Evolutionary conservation across 2,329 filamentous ascomycete genomes (phyloP).

Genomic region (Paecilomyces dactylethromorphus): DNA sequence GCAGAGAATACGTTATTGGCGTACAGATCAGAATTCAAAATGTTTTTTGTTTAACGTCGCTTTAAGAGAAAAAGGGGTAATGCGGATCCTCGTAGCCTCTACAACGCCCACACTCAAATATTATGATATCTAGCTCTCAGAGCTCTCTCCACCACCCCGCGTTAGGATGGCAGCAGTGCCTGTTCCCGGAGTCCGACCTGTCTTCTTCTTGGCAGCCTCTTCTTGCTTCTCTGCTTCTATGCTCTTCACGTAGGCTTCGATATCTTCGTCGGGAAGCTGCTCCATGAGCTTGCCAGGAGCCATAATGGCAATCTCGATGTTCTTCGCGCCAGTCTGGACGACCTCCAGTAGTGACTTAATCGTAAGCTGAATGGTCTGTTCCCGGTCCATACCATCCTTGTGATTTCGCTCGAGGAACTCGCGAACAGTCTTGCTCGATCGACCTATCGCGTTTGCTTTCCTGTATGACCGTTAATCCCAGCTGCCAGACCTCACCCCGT

Average conservation of each 20-base stretch:
- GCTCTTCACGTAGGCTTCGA: conserved; percentile 95
- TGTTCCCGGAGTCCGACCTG: conserved; percentile 45
- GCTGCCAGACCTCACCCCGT: not conserved
- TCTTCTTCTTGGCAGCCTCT: conserved; percentile 96
- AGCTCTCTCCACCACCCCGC: conserved; percentile 42
- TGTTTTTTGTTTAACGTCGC: not conserved
- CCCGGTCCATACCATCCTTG: conserved; percentile 94
- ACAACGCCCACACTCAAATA: conserved; percentile 2
- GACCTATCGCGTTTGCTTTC: conserved; percentile 98
- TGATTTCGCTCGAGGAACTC: conserved; percentile 99
- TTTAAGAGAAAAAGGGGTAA: conserved; percentile 11
- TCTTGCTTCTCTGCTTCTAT: conserved; percentile 99
- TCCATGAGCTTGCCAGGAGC: conserved; percentile 84
- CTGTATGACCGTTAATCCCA: conserved; percentile 40
- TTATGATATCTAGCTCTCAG: conserved; percentile 14
- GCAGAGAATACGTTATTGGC: not conserved
- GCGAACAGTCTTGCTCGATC: conserved; percentile 97
- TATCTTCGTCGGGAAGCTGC: conserved; percentile 91
- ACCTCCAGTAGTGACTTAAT: conserved; percentile 98
- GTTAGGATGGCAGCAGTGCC: conserved; percentile 65
- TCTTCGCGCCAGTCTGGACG: conserved; percentile 97
- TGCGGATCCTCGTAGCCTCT: conserved; percentile 8
- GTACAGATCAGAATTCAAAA: not conserved
- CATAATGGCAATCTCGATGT: conserved; percentile 99
- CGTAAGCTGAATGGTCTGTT: conserved; percentile 90